Evolutionary conservation across 2,329 filamentous ascomycete species (phyloP).

Genomic region (Pleochaeta shiraiana): DNA sequence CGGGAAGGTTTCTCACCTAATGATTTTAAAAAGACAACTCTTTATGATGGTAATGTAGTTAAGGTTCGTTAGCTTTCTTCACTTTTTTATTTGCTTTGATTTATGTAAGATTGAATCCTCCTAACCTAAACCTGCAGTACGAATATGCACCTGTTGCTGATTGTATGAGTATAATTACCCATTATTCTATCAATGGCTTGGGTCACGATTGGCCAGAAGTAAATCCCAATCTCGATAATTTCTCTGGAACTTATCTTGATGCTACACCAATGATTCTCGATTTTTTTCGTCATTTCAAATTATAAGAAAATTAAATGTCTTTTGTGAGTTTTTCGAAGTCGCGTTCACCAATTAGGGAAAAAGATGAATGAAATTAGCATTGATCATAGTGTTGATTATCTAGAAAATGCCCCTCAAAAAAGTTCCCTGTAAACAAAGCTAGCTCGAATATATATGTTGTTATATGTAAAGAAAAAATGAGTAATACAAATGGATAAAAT

Average conservation of each 20-base stretch:
- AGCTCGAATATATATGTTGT: too few relatives aligned
- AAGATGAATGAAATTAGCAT: too few relatives aligned
- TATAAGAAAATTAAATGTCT: too few relatives aligned
- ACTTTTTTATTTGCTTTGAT: background rate
- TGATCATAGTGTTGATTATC: too few relatives aligned
- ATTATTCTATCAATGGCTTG: background rate
- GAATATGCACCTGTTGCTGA: constrained; percentile 4
- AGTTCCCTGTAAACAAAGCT: too few relatives aligned
- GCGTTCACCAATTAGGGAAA: too few relatives aligned
- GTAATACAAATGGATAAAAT: too few relatives aligned
- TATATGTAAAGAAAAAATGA: too few relatives aligned
- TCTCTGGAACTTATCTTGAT: constrained; percentile 14
- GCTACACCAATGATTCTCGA: constrained; percentile 22
- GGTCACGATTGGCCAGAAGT: constrained; percentile 22
- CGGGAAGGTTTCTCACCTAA: constrained; percentile 14
- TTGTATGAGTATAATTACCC: constrained; percentile 3
- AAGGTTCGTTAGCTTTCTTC: background rate
- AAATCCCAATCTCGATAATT: constrained; percentile 11
- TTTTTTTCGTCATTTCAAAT: too few relatives aligned
- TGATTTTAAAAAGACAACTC: constrained; percentile 6
- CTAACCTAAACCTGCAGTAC: background rate
- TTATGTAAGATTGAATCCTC: background rate
- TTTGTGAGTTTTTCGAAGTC: too few relatives aligned
- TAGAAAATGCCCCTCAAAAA: too few relatives aligned
- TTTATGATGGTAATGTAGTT: constrained; percentile 10